Evolutionary conservation across 345 rosid genomes (phyloP).

Genomic region (Hypericum perforatum): DNA sequence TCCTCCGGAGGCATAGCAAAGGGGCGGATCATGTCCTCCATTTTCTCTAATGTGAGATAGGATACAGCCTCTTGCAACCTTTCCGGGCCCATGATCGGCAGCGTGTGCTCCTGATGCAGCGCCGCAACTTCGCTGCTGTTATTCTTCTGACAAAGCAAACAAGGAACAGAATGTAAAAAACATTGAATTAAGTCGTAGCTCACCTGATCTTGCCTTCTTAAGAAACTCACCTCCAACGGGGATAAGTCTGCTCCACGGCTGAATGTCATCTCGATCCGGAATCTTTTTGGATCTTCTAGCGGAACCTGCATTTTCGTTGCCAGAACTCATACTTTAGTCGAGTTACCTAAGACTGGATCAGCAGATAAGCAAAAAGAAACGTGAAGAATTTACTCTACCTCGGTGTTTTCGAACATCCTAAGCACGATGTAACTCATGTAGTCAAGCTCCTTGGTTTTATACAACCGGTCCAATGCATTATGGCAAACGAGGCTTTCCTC

Average conservation of each 20-base stretch:
- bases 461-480: constrained; percentile 67
- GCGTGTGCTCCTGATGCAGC: constrained; percentile 83
- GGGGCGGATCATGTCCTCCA: constrained; percentile 88
- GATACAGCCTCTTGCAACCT: constrained; percentile 88
- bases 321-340: background rate
- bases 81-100: constrained; percentile 97
- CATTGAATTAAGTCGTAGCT: background rate
- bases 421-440: constrained; percentile 96
- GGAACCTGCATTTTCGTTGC: constrained; percentile 41
- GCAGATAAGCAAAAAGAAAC: background rate
- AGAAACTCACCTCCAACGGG: constrained; percentile 61
- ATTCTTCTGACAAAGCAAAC: constrained; percentile 27
- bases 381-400: constrained; percentile 27
- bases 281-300: constrained; percentile 81
- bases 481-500: constrained; percentile 82
- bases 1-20: constrained; percentile 99
- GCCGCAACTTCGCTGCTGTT: constrained; percentile 56
- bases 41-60: constrained; percentile 72
- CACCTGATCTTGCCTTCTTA: background rate
- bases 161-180: constrained; percentile 1
- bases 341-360: background rate
- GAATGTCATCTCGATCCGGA: constrained; percentile 78
- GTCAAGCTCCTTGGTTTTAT: constrained; percentile 90
- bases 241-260: constrained; percentile 98
- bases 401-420: constrained; percentile 90